Evolutionary conservation across 345 rosid genomes (phyloP).

Genomic region (Streptanthus diversifolius): DNA sequence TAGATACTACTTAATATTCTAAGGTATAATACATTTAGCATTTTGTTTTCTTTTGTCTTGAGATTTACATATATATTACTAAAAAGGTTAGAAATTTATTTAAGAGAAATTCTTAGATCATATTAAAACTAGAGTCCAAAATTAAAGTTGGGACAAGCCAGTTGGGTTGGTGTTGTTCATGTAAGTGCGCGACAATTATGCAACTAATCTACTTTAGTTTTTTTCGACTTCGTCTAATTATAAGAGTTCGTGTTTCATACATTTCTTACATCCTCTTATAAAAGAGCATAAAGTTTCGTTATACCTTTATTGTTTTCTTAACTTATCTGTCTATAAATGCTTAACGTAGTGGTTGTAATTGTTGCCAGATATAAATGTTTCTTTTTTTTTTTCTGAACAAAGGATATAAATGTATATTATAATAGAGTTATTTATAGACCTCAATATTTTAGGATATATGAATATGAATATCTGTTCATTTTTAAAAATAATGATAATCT

Average conservation of each 20-base stretch:
- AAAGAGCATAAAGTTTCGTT: neutral
- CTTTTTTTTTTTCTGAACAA: neutral
- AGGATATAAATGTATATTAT: neutral
- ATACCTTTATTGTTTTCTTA: neutral
- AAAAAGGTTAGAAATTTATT: neutral
- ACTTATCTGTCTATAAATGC: neutral
- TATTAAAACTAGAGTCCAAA: conserved; percentile 23
- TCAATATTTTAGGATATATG: neutral
- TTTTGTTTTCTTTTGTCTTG: neutral
- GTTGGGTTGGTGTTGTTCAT: conserved; percentile 29
- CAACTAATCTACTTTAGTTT: conserved; percentile 29
- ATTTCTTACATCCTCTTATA: neutral
- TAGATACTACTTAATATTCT: neutral
- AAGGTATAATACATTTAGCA: neutral
- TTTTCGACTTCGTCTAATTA: neutral
- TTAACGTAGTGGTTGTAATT: neutral
- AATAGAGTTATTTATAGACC: neutral
- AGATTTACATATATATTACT: neutral
- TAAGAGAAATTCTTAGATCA: conserved; percentile 3
- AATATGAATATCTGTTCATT: neutral
- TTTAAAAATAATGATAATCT: neutral
- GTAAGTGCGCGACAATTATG: conserved; percentile 34
- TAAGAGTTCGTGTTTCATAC: neutral
- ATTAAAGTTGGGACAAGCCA: conserved; percentile 33
- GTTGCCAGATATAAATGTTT: neutral